Conservation (phyloP, 192 early-diverging fungal genomes). For the Backusella morwellensis region DNA sequence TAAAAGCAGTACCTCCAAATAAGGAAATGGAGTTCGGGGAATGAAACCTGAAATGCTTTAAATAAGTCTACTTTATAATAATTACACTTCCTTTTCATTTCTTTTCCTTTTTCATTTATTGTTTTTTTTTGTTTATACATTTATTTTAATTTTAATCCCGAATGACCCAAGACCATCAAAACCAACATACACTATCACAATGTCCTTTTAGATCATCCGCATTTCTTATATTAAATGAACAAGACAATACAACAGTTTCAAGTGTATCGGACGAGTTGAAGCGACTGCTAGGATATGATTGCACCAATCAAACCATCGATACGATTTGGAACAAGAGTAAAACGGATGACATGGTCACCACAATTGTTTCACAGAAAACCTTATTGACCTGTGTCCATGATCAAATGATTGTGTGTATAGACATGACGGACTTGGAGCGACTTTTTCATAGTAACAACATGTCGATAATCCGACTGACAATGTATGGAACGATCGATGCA, state of each 20-base stretch:
- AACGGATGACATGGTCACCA: conserved; percentile 5
- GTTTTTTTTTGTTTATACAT: background rate
- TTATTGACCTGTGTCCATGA: conserved; percentile 13
- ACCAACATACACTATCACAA: conserved; percentile 6
- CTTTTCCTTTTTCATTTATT: background rate
- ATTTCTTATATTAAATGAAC: conserved; percentile 4
- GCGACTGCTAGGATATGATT: conserved; percentile 1
- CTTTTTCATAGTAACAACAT: background rate
- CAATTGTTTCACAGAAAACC: background rate
- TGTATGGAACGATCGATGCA: conserved; percentile 33
- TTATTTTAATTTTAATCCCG: background rate
- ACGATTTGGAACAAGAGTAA: background rate
- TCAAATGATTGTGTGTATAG: conserved; percentile 10
- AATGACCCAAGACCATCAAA: background rate
- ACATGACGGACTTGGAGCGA: conserved; percentile 10
- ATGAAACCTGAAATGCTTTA: background rate
- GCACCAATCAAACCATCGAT: background rate
- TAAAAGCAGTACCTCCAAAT: background rate
- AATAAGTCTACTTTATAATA: background rate
- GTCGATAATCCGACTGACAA: conserved; percentile 19
- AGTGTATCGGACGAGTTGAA: background rate
- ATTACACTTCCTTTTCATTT: background rate
- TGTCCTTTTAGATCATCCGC: conserved; percentile 16
- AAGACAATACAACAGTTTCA: background rate
- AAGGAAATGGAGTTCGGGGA: background rate